Conservation (phyloP, 2,329 filamentous ascomycete genomes). For the Akanthomyces uredinophilus region DNA sequence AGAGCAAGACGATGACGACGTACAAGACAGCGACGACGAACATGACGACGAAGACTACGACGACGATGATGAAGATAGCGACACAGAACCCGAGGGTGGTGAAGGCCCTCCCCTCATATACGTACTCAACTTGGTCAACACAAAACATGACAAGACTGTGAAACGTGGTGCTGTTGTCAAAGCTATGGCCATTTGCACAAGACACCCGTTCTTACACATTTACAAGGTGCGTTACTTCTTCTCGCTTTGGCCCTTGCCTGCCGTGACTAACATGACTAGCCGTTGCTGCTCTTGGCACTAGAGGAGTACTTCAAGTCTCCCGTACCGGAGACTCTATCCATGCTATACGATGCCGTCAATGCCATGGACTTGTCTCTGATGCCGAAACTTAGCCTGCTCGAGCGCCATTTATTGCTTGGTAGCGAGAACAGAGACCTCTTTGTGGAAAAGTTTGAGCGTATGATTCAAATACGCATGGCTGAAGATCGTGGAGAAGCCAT, state of each 20-base stretch:
- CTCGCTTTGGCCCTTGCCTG: slow-evolving; percentile 14
- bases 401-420: slow-evolving; percentile 79
- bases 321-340: slow-evolving; percentile 77
- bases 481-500: slow-evolving; percentile 51
- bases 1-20: slow-evolving; percentile 37
- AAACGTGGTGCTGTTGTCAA: slow-evolving; percentile 94
- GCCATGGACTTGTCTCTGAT: slow-evolving; percentile 94
- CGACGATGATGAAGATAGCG: slow-evolving; percentile 49
- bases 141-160: slow-evolving; percentile 88
- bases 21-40: slow-evolving; percentile 40
- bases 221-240: slow-evolving; percentile 66
- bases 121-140: slow-evolving; percentile 95
- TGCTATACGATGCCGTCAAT: slow-evolving; percentile 89
- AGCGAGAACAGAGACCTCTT: slow-evolving; percentile 96
- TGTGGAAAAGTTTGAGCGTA: slow-evolving; percentile 93
- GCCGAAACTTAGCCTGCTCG: slow-evolving; percentile 76
- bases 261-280: slow-evolving; percentile 43
- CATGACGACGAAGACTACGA: slow-evolving; percentile 48
- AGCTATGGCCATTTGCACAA: slow-evolving; percentile 97
- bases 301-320: slow-evolving; percentile 97
- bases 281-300: slow-evolving; percentile 79
- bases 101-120: slow-evolving; percentile 93
- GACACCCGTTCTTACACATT: slow-evolving; percentile 96
- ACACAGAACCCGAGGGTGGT: slow-evolving; percentile 61
- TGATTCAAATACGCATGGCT: slow-evolving; percentile 76